Evolutionary conservation across 2,329 filamentous ascomycete species (phyloP).

Genomic region (Didymellaceae sp.): DNA sequence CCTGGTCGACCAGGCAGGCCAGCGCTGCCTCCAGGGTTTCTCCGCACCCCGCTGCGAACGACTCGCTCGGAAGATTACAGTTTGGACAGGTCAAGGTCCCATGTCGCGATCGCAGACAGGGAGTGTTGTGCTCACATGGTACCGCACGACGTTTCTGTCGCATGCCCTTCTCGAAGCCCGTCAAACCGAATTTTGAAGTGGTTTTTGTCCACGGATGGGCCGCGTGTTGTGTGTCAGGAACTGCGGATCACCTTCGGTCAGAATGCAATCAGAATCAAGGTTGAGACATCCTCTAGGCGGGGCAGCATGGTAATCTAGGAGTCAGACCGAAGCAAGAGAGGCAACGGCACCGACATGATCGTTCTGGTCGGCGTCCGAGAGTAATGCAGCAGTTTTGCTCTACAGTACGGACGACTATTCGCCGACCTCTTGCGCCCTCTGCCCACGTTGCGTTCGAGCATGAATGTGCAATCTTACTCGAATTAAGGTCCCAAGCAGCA

Average conservation of each 20-base stretch:
- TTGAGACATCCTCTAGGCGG: constrained; percentile 30
- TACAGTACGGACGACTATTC: constrained; percentile 26
- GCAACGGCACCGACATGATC: constrained; percentile 28
- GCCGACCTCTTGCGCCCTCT: constrained; percentile 6
- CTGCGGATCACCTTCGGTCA: constrained; percentile 21
- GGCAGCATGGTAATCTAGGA: constrained; percentile 20
- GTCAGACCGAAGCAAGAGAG: constrained; percentile 17
- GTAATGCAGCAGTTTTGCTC: constrained; percentile 22
- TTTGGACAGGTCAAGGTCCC: constrained; percentile 46
- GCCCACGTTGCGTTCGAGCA: constrained; percentile 1
- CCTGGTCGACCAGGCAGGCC: constrained; percentile 38
- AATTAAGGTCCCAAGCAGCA: constrained; percentile 8
- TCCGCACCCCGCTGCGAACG: constrained; percentile 47
- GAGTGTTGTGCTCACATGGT: constrained; percentile 29
- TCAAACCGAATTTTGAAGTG: constrained; percentile 16
- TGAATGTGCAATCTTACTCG: constrained; percentile 32
- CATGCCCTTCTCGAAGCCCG: constrained; percentile 37
- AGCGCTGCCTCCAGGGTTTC: constrained; percentile 47
- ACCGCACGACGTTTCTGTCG: constrained; percentile 31
- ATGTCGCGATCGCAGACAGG: constrained; percentile 46
- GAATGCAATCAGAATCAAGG: constrained; percentile 19
- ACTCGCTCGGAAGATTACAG: constrained; percentile 47
- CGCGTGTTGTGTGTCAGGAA: constrained; percentile 39
- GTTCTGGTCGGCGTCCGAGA: constrained; percentile 12
- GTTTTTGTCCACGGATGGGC: constrained; percentile 14